Evolutionary conservation across 257 asterid species (phyloP), one percentile per base, ranked within the genome.

Genomic region (Prunella vulgaris): DNA sequence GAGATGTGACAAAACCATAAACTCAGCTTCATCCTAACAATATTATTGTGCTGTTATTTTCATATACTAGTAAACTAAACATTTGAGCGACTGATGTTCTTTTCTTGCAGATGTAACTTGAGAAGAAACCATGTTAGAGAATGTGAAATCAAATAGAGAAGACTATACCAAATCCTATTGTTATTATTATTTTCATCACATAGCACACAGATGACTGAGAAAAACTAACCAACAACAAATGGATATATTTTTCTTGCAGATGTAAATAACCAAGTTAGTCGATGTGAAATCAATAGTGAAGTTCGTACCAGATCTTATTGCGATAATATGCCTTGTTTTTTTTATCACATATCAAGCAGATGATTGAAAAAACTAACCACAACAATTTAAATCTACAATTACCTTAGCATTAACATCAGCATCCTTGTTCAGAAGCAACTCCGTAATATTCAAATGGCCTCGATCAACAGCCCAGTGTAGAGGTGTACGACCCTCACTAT

Each of bases 391-490:
- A 18, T 65, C 59, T 60, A 25, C 1, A 18, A 58, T 66, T 83
- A 89, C 99, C 99, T 94, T 80, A 24, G 88, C 90, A 73, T 94
- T 87, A 53, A 91, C 84, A 77, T 94, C 95, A 20, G 94, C 96
- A 57, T 76, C 86, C 79, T 75, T 87, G 83, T 76, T 79, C 79
- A 94, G 76, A 74, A 94, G 96, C 82, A 91, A 71, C 58, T 76
- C 76, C 12, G 90, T 62, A 63, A 81, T 66, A 52, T 82, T 80
- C 77, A 84, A 40, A 82, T 94, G 99, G 78, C 98, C 99, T 30
- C 98, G 95, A 81, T 94, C 99, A 22, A 94, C 97, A 74, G 99
- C 99, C 99, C 99, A 94, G 78, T 94, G 99, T 79, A 94, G 78
- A 51, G 99, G 97, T 37, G 98, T 85, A 38, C 98, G 92, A 9